Evolutionary conservation across 768 basidiomycete genomes (phyloP), one percentile per base, ranked within the genome.

Genomic region (Suillus brevipes): DNA sequence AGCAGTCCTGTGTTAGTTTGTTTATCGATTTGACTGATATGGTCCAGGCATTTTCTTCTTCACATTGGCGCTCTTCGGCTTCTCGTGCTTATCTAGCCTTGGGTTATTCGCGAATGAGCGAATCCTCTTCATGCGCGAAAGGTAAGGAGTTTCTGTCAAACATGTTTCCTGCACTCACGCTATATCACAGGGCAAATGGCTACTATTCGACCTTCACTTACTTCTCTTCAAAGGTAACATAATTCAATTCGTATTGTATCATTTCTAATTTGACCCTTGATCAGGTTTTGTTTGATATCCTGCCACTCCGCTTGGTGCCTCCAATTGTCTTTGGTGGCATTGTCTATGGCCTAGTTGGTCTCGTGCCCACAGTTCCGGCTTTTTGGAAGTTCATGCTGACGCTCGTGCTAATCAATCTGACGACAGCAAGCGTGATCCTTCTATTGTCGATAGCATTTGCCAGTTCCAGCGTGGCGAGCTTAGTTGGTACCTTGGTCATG

Each of bases 301-400:
- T 99, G 5, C 97, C 97, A 0, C 82, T 99, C 25, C 89, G 97
- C 36, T 86, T 99, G 16, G 91, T 99, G 10, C 97, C 97, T 14
- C 95, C 97, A 0, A 85, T 99, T 70, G 85, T 99, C 72, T 96
- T 96, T 67, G 97, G 97, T 42, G 92, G 94, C 6, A 98, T 99
- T 69, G 89, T 97, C 12, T 99, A 99, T 71, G 89, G 93, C 2
- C 87, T 98, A 5, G 94, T 97, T 8, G 97, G 97, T 6, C 88
- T 99, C 56, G 97, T 99, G 12, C 92, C 95, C 2, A 90, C 89
- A 16, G 92, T 98, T 9, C 80, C 87, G 0, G 87, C 86, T 10
- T 99, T 98, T 82, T 99, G 97, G 97, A 98, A 97, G 80, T 99
- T 99, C 82, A 89, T 98, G 80, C 87, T 99, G 68, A 92, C 91